Evolutionary conservation across 2,329 filamentous ascomycete species (phyloP), one percentile per base, ranked within the genome.

Genomic region (Spiromastix sp.): DNA sequence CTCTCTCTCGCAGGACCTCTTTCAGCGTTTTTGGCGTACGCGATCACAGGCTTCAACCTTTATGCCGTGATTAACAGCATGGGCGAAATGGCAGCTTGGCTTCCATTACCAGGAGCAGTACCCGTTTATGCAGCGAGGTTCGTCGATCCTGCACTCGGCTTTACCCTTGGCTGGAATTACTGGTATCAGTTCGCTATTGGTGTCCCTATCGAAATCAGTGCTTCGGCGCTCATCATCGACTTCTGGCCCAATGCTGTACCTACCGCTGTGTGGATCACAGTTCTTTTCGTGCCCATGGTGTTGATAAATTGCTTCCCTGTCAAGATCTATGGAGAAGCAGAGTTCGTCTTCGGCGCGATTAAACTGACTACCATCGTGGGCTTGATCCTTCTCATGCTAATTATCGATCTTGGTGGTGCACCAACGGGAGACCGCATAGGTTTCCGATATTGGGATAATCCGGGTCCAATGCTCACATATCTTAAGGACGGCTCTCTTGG

Each of bases 161-260:
- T 69, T 34, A 63, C 67, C 1, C 48, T 72, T 13, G 63, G 67
- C 8, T 71, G 66, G 66, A 68, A 69, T 32, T 71, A 70, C 45
- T 71, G 63, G 63, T 68, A 67, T 42, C 56, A 67, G 36, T 62
- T 66, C n/a, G 62, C 64, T 21, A 67, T 70, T 34, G 64, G 61
- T 2, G 63, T 68, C n/a, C 61, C 63, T 2, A 60, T 67, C 41
- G 66, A 70, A 38, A 57, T 69, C 13, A 68, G 61, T 3, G 64
- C 56, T 4, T 62, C 63, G 15, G 63, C 59, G n/a, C 54, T 68
- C 10, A 58, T 70, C 35, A 57, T 70, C 7, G 59, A 67, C 41
- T 70, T 64, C 50, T 48, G 47, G 48, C 43, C 47, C 2, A 45
- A 47, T 26, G 27, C 35, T 5, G 34, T 49, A 3, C 34, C 43